A percentile compares a stretch with the other conserved stretches of the same genome.
Conservation (phyloP, 1,139 yeast species). For the Zygosaccharomyces sapae region DNA sequence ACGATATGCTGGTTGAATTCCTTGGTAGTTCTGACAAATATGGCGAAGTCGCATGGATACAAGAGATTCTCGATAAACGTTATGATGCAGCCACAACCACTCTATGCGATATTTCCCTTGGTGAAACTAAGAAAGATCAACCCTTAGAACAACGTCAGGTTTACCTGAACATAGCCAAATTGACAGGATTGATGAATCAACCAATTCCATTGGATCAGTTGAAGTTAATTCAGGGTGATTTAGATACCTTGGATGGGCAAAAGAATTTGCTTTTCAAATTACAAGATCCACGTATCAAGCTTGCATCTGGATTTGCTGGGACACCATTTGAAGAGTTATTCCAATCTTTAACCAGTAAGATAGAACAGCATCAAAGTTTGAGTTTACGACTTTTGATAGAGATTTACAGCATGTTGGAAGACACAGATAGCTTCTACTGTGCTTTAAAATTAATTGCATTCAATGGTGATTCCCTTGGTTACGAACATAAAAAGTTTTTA, state of each 20-base stretch:
- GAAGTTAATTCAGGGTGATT: conserved; percentile 45
- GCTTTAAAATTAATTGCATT: conserved; percentile 43
- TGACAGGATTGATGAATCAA: conserved; percentile 40
- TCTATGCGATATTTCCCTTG: conserved; percentile 42
- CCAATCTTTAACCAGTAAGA: conserved; percentile 14
- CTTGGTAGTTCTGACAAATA: conserved; percentile 48
- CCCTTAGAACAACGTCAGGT: conserved; percentile 49
- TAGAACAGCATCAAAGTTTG: conserved; percentile 40
- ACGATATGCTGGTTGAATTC: conserved; percentile 49
- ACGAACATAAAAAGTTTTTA: conserved; percentile 33
- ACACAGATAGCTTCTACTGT: conserved; percentile 38
- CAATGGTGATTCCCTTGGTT: conserved; percentile 33
- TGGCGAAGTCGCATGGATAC: conserved; percentile 69
- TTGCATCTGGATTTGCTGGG: conserved; percentile 16
- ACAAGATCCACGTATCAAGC: conserved; percentile 26
- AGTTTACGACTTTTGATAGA: conserved; percentile 50
- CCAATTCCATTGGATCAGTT: conserved; percentile 32
- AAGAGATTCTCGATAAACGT: conserved; percentile 51
- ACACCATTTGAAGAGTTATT: conserved; percentile 21
- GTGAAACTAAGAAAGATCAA: conserved; percentile 38
- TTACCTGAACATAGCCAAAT: conserved; percentile 68
- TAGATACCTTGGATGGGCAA: conserved; percentile 49
- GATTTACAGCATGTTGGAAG: conserved; percentile 50
- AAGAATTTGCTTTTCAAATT: conserved; percentile 40
- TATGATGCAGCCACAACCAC: conserved; percentile 49